Percentiles rank a stretch among this genome's conserved stretches.
Conservation (phyloP, 2,329 filamentous ascomycete genomes). For the Claviceps paspali region DNA sequence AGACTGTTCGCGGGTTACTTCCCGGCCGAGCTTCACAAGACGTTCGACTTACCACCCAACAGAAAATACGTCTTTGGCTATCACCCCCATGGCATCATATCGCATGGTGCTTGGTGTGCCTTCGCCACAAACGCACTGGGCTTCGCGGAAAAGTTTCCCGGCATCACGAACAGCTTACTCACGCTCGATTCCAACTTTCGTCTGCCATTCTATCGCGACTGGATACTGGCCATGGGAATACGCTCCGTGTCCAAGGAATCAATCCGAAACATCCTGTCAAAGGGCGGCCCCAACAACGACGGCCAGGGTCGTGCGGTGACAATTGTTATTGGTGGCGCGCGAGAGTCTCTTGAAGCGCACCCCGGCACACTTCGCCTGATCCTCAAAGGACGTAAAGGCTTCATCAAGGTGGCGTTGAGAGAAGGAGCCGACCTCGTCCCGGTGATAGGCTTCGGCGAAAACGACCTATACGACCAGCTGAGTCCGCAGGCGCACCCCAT, state of each 20-base stretch:
- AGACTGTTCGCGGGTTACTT: conserved; percentile 86
- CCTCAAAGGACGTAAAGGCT: conserved; percentile 73
- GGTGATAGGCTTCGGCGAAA: conserved; percentile 85
- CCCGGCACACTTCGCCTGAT: conserved; percentile 66
- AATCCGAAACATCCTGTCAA: conserved; percentile 74
- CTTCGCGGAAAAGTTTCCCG: conserved; percentile 77
- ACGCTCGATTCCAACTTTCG: conserved; percentile 95
- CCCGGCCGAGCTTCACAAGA: conserved; percentile 76
- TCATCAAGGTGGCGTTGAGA: conserved; percentile 82
- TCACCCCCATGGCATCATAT: conserved; percentile 95
- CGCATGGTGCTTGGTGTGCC: conserved; percentile 83
- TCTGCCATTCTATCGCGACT: conserved; percentile 86
- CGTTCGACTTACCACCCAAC: conserved; percentile 59
- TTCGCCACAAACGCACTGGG: conserved; percentile 84
- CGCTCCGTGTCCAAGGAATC: conserved; percentile 82
- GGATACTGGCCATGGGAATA: conserved; percentile 76
- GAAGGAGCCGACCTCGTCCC: conserved; percentile 91
- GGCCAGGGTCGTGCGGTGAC: conserved; percentile 94
- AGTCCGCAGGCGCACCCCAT: conserved; percentile 60
- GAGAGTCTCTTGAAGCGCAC: conserved; percentile 79
- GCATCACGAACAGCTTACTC: conserved; percentile 83
- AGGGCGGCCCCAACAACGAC: conserved; percentile 59
- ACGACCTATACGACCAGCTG: conserved; percentile 88
- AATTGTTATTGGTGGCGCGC: conserved; percentile 84
- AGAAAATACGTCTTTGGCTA: conserved; percentile 96